Conservation (phyloP, 2,329 filamentous ascomycete species). For the Ophiostoma australiae region DNA sequence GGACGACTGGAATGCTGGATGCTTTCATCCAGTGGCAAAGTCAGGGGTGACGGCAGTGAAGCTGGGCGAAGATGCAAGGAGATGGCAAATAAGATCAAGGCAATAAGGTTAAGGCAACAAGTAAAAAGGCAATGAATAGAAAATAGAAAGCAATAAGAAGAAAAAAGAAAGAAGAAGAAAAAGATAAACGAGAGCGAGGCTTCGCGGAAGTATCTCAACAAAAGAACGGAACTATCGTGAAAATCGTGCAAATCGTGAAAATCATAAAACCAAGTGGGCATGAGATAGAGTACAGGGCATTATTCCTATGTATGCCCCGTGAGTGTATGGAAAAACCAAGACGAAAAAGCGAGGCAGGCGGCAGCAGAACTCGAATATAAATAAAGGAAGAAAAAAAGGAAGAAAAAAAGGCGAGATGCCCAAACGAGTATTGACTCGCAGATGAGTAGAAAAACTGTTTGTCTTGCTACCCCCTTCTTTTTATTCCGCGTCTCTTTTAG, state of each 20-base stretch:
- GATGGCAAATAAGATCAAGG: neutral
- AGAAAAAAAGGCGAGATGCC: neutral
- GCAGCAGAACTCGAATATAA: no score
- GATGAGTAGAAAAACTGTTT: neutral
- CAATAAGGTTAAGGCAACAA: neutral
- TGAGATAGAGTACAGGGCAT: no score
- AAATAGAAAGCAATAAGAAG: neutral
- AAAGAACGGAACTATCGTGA: neutral
- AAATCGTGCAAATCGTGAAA: no score
- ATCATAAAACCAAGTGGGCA: no score
- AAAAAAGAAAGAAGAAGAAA: neutral
- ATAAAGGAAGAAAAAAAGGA: neutral
- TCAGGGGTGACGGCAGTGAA: neutral
- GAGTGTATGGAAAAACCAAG: neutral
- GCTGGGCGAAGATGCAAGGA: neutral
- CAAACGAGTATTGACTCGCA: neutral
- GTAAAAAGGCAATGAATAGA: neutral
- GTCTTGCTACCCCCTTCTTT: no score
- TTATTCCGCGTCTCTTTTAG: neutral
- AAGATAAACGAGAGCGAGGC: neutral
- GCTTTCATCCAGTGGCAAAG: constrained; percentile 2
- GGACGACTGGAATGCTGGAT: neutral
- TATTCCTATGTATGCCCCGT: no score
- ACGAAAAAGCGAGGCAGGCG: neutral
- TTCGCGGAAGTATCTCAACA: neutral